Conservation (phyloP, 1,284 basidiomycete genomes). For the Leccinum pachyderme region DNA sequence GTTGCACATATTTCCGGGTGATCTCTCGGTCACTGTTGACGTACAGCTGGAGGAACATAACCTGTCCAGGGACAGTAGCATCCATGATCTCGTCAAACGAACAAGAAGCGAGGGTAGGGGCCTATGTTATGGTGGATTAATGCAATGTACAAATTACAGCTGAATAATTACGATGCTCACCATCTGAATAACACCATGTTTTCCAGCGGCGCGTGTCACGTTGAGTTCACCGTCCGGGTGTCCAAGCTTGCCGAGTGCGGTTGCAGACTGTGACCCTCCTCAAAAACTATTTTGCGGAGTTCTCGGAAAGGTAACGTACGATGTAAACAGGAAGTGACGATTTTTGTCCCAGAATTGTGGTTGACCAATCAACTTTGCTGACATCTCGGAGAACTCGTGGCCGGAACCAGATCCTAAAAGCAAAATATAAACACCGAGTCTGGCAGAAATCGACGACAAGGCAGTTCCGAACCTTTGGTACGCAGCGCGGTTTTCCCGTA, state of each 20-base stretch:
- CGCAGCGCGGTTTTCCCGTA: conserved; percentile 66
- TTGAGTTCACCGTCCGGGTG: conserved; percentile 65
- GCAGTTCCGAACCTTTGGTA: conserved; percentile 50
- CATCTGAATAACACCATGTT: conserved; percentile 59
- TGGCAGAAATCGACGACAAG: conserved; percentile 5
- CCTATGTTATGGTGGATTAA: conserved; percentile 38
- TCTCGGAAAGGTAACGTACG: conserved; percentile 14
- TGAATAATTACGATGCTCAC: conserved; percentile 29
- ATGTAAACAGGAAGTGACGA: conserved; percentile 64
- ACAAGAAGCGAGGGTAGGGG: conserved; percentile 27
- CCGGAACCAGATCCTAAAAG: conserved; percentile 65
- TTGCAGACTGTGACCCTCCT: conserved; percentile 34
- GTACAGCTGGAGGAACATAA: conserved; percentile 75
- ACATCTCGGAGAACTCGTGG: conserved; percentile 71
- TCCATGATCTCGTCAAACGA: conserved; percentile 50
- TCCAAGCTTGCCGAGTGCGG: conserved; percentile 61
- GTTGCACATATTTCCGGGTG: conserved; percentile 78
- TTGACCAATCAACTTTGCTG: conserved; percentile 57
- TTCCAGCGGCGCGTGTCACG: conserved; percentile 54
- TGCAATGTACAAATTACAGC: conserved; percentile 24
- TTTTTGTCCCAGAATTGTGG: conserved; percentile 55
- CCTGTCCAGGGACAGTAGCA: conserved; percentile 65
- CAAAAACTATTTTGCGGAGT: conserved; percentile 20
- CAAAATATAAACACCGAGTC: neutral
- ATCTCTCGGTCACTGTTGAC: conserved; percentile 81